Conservation (phyloP, 2,329 filamentous ascomycete species). For the Talaromyces albobiverticillius region DNA sequence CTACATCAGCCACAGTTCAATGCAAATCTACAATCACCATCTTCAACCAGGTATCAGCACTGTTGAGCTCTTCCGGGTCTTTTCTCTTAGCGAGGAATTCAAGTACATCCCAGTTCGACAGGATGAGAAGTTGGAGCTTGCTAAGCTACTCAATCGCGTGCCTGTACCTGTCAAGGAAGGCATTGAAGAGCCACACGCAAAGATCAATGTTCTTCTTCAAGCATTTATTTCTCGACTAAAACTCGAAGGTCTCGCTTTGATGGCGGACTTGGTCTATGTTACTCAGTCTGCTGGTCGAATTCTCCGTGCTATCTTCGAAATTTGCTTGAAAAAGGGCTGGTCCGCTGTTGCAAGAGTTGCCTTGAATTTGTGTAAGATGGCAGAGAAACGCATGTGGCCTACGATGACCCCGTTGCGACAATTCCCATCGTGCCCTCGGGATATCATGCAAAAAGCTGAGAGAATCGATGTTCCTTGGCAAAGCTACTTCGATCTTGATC, state of each 20-base stretch:
- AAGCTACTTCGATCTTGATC: constrained; percentile 93
- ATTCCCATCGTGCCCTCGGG: constrained; percentile 75
- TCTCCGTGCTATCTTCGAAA: constrained; percentile 91
- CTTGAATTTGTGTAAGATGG: constrained; percentile 96
- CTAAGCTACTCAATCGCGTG: constrained; percentile 83
- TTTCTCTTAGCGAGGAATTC: constrained; percentile 94
- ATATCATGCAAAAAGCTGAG: constrained; percentile 89
- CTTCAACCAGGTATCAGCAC: constrained; percentile 89
- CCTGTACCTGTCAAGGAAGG: constrained; percentile 97
- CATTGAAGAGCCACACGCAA: constrained; percentile 93
- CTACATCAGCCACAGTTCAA: constrained; percentile 94
- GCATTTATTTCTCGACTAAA: constrained; percentile 95
- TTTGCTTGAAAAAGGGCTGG: constrained; percentile 96
- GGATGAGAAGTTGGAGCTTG: constrained; percentile 94
- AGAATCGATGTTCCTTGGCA: constrained; percentile 91
- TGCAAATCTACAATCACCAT: constrained; percentile 95
- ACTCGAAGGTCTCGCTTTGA: constrained; percentile 87
- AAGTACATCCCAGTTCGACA: constrained; percentile 98
- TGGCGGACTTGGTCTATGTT: constrained; percentile 98
- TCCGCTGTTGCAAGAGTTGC: constrained; percentile 88
- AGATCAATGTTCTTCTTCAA: constrained; percentile 96
- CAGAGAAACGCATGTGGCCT: constrained; percentile 99
- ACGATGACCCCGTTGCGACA: constrained; percentile 96
- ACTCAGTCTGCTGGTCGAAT: constrained; percentile 98
- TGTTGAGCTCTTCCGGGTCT: constrained; percentile 95